Percentiles rank a stretch among this genome's conserved stretches.
Evolutionary conservation across 116 monocot species (phyloP).

Genomic region (Iris pallida): DNA sequence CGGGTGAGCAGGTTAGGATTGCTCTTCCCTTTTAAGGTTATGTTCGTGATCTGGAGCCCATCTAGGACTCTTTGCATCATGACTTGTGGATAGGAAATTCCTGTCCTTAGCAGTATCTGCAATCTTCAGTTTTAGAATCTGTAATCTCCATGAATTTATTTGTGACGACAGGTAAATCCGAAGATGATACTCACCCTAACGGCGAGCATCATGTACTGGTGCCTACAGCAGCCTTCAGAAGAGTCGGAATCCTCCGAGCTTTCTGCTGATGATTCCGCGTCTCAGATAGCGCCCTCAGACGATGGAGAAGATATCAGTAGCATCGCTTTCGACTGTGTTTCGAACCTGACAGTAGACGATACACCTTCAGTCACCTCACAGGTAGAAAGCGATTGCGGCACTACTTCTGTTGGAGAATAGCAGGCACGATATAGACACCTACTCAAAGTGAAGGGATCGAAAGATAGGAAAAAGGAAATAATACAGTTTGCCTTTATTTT

Average conservation of each 20-base stretch:
- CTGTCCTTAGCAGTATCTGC: no score
- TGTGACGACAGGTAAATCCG: constrained; percentile 66
- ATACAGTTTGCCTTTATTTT: no score
- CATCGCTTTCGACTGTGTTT: constrained; percentile 20
- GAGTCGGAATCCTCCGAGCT: constrained; percentile 19
- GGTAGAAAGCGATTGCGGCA: constrained; percentile 7
- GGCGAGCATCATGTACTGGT: constrained; percentile 94
- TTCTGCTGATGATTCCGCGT: constrained; percentile 20
- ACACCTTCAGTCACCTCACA: constrained; percentile 16
- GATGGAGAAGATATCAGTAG: constrained; percentile 16
- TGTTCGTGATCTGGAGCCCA: no score
- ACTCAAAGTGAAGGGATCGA: no score
- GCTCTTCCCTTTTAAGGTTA: no score
- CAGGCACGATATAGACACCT: no score
- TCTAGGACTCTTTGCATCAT: neutral
- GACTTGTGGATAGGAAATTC: neutral
- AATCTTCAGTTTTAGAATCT: no score
- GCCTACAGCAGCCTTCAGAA: constrained; percentile 37
- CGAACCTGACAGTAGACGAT: constrained; percentile 38
- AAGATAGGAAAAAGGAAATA: no score
- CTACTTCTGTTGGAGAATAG: neutral
- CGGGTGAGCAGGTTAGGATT: no score
- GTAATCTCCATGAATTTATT: no score
- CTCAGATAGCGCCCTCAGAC: constrained; percentile 13
- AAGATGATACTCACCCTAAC: constrained; percentile 89